Conservation (phyloP, 169 alveolate genomes). For the Plasmodium coatneyi region DNA sequence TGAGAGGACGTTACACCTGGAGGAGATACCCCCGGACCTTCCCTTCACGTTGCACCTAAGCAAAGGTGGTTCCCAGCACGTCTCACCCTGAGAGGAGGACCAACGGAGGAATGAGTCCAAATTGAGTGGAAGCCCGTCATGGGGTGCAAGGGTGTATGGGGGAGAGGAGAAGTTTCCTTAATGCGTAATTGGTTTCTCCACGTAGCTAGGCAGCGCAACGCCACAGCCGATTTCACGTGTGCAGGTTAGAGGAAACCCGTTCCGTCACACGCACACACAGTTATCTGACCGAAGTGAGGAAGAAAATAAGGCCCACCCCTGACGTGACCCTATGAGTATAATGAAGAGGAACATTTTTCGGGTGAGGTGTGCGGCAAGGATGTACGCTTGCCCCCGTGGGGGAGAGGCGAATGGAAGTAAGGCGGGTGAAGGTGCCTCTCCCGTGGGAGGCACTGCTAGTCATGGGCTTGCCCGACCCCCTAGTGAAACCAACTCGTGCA, state of each 20-base stretch:
- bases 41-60: neutral
- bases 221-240: neutral
- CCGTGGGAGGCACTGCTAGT: neutral
- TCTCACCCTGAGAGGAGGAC: neutral
- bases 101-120: neutral
- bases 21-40: neutral
- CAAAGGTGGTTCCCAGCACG: neutral
- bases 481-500: neutral
- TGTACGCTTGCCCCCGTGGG: neutral
- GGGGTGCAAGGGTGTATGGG: neutral
- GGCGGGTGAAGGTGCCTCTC: neutral
- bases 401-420: neutral
- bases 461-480: neutral
- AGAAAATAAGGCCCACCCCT: neutral
- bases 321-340: neutral
- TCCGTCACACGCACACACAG: neutral
- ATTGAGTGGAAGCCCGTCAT: neutral
- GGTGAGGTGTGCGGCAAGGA: neutral
- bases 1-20: neutral
- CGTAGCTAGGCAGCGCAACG: neutral
- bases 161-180: neutral
- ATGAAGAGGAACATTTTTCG: neutral
- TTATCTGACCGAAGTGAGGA: neutral
- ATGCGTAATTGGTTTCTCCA: neutral
- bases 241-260: neutral